These are phyloP conservation scores for Symbiotaphrina buchneri DNA, from an alignment of 495 filamentous ascomycete species.

Conservation along the genomic window DNA sequence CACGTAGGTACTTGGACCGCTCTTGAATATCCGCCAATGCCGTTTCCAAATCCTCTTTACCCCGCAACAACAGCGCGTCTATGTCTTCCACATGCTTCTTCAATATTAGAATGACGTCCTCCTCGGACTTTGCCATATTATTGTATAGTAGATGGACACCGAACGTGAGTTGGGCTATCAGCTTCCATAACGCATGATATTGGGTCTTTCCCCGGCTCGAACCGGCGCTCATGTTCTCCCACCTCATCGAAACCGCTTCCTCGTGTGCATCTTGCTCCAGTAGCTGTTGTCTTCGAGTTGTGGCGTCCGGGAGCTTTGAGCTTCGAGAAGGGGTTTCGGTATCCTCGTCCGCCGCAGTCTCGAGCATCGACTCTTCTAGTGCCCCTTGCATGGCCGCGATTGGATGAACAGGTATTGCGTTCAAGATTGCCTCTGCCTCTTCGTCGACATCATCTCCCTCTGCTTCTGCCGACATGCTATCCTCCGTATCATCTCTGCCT, in stretches of 20 bases:
- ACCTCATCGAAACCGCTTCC: conserved; percentile 42
- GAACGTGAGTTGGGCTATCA: conserved; percentile 82
- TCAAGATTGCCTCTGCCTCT: no score
- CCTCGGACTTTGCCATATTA: conserved; percentile 66
- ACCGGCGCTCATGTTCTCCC: conserved; percentile 16
- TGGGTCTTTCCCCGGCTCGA: conserved; percentile 1
- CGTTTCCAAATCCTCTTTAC: conserved; percentile 67
- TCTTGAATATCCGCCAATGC: conserved; percentile 54
- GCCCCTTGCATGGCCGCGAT: conserved; percentile 72
- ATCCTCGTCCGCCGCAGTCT: conserved; percentile 29
- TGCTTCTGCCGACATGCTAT: no score
- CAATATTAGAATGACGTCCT: conserved; percentile 70
- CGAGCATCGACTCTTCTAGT: conserved; percentile 78
- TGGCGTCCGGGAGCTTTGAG: conserved; percentile 33
- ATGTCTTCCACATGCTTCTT: conserved; percentile 86
- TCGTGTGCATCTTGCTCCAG: conserved; percentile 41
- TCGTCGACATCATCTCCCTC: no score
- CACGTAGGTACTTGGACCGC: conserved; percentile 49
- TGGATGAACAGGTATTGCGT: conserved; percentile 36
- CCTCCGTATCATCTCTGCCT: no score
- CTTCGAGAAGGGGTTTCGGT: conserved; percentile 20
- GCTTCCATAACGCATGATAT: conserved; percentile 73
- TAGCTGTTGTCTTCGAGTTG: conserved; percentile 40
- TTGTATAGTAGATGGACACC: conserved; percentile 78
- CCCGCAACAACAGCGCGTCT: conserved; percentile 70